A percentile compares a stretch with the other conserved stretches of the same genome.
Evolutionary conservation across 2,329 filamentous ascomycete species (phyloP).

Genomic region (Fusarium nelsonii): DNA sequence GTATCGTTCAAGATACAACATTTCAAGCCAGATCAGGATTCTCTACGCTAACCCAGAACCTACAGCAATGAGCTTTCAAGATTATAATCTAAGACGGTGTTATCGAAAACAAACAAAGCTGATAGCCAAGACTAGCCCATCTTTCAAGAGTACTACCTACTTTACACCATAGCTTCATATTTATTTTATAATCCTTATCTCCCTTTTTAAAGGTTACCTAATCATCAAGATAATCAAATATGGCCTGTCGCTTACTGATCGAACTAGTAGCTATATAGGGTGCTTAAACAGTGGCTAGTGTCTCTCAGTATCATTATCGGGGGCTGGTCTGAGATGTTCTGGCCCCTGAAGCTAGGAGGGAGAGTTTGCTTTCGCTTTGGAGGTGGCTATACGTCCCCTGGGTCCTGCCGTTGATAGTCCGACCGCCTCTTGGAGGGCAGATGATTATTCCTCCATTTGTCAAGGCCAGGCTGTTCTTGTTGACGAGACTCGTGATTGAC

Average conservation of each 20-base stretch:
- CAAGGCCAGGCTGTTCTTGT: not conserved
- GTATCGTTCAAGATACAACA: not conserved
- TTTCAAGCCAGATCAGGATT: not conserved
- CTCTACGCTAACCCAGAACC: not conserved
- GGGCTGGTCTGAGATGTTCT: not conserved
- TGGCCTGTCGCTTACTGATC: not conserved
- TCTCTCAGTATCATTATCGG: not conserved
- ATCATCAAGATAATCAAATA: not conserved
- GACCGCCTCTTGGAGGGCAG: not conserved
- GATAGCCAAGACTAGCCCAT: not conserved
- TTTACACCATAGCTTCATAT: not conserved
- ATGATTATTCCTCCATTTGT: not conserved
- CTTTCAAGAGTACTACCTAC: not conserved
- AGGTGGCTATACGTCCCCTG: not conserved
- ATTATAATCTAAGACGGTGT: not conserved
- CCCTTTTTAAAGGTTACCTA: not conserved
- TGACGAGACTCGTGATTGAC: not conserved
- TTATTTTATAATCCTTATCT: not conserved
- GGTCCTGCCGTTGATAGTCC: not conserved
- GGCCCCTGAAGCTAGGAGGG: not conserved
- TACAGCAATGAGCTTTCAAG: not conserved
- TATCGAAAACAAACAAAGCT: not conserved
- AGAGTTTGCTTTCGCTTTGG: not conserved
- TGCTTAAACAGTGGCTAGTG: not conserved
- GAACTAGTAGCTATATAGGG: not conserved